Base-by-base conservation (phyloP, 1,284 basidiomycete genomes). In the Ceratorhiza oryzae-sativae region DNA sequence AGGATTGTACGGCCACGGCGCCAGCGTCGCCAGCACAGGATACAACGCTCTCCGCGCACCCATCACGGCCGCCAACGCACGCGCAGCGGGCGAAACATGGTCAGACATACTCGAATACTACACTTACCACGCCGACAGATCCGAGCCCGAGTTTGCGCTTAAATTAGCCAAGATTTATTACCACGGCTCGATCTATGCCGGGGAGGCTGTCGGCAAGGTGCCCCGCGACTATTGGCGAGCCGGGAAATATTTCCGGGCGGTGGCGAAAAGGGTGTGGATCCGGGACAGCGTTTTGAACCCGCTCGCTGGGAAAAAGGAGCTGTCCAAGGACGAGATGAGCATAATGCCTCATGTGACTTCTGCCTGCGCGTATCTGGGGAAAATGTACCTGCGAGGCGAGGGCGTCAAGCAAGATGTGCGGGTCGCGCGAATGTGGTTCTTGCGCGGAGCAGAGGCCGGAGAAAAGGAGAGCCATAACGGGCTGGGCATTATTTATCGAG, bases 351-450 rank as follows among this genome's bases (percentile, higher is more conserved):
- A 90, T 74, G 91, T 91, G 0, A 88, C 93, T 0, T 86, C 89
- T 1, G 90, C 92, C 59, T 94, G 94, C 3, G 91, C 87, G 1
- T 96, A 92, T 79, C 80, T 99, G 1, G 97, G 97, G 0, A 86
- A 93, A 72, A 98, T 99, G 95, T 93, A 92, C 76, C 81, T 99
- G 46, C 85, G 97, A 45, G 97, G 97, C 0, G 97, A 99, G 79
- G 97, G 97, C 9, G 89, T 94, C 27, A 89, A 89, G 77, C 85
- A 86, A 75, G 93, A 98, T 80, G 86, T 86, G 48, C 82, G 82
- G 23, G 82, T 88, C 73, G 97, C 97, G 13, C 93, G 89, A 82
- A 87, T 97, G 81, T 99, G 97, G 97, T 96, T 96, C 77, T 90
- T 94, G 76, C 85, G 96, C 53, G 97, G 95, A 0, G 89, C 86